Conservation (phyloP, 306 rosid genomes). For the Glycine soja region DNA sequence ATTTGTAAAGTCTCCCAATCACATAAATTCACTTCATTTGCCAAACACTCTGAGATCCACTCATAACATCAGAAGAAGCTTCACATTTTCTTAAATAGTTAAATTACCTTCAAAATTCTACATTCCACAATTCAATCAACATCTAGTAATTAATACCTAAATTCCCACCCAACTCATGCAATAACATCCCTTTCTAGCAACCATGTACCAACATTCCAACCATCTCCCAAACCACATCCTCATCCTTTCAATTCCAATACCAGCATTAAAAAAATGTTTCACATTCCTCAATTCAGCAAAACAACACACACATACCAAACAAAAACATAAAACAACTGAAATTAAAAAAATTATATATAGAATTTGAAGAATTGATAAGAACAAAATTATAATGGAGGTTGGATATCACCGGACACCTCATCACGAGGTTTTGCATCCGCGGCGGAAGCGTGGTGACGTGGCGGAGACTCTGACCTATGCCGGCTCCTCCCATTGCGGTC, state of each 20-base stretch:
- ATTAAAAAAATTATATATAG: not conserved
- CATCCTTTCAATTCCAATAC: slow-evolving; percentile 23
- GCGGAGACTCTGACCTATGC: slow-evolving; percentile 67
- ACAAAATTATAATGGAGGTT: slow-evolving; percentile 47
- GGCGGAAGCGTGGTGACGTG: slow-evolving; percentile 33
- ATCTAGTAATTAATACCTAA: not conserved
- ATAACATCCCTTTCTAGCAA: not conserved
- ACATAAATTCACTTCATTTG: not conserved
- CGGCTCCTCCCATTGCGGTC: slow-evolving; percentile 58
- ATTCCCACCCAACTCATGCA: not conserved
- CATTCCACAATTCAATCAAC: slow-evolving; percentile 29
- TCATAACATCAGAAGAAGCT: not conserved
- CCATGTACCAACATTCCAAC: not conserved
- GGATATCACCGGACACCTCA: slow-evolving; percentile 99
- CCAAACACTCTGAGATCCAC: slow-evolving; percentile 16
- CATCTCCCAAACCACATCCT: not conserved
- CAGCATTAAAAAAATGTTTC: not conserved
- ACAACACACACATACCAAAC: slow-evolving; percentile 4
- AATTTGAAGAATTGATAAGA: slow-evolving; percentile 28
- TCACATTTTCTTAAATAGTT: not conserved
- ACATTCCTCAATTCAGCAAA: slow-evolving; percentile 27
- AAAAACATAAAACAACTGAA: not conserved
- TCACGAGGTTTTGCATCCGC: slow-evolving; percentile 63
- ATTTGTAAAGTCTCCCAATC: slow-evolving; percentile 3
- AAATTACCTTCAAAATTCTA: slow-evolving; percentile 17